These are phyloP conservation scores for Echinosophora koreensis DNA, from an alignment of 306 rosid species.

Conservation along the genomic window DNA sequence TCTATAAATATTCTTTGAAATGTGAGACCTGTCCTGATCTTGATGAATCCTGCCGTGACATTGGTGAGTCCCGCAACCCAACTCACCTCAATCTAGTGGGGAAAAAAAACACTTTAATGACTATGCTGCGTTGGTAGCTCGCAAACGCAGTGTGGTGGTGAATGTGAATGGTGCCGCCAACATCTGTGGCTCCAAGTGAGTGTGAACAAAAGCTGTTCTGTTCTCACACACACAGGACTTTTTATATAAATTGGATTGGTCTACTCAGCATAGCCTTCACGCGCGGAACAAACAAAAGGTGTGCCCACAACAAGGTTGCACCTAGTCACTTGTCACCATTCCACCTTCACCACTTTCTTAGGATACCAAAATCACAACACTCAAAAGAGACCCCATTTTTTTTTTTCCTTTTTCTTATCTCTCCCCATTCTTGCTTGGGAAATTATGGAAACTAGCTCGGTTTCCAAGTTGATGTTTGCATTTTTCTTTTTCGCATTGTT, in stretches of 20 bases:
- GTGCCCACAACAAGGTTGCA: slow-evolving; percentile 47
- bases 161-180: too few relatives aligned
- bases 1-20: too few relatives aligned
- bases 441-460: slow-evolving; percentile 66
- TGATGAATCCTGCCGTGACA: too few relatives aligned
- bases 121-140: too few relatives aligned
- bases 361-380: neutral
- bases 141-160: too few relatives aligned
- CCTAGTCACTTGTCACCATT: slow-evolving; percentile 20
- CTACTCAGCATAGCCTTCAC: slow-evolving; percentile 35
- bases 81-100: too few relatives aligned
- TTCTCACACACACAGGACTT: neutral
- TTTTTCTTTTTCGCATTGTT: slow-evolving; percentile 55
- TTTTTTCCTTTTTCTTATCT: neutral
- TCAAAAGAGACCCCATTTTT: too few relatives aligned
- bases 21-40: too few relatives aligned
- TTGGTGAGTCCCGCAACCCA: too few relatives aligned
- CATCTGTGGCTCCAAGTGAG: too few relatives aligned
- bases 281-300: slow-evolving; percentile 46
- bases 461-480: slow-evolving; percentile 61
- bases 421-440: slow-evolving; percentile 22
- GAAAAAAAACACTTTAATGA: too few relatives aligned
- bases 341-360: slow-evolving; percentile 23
- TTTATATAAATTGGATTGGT: slow-evolving; percentile 49
- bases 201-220: neutral